Base-by-base conservation (phyloP, 768 basidiomycete species). In the Naganishia friedmannii region DNA sequence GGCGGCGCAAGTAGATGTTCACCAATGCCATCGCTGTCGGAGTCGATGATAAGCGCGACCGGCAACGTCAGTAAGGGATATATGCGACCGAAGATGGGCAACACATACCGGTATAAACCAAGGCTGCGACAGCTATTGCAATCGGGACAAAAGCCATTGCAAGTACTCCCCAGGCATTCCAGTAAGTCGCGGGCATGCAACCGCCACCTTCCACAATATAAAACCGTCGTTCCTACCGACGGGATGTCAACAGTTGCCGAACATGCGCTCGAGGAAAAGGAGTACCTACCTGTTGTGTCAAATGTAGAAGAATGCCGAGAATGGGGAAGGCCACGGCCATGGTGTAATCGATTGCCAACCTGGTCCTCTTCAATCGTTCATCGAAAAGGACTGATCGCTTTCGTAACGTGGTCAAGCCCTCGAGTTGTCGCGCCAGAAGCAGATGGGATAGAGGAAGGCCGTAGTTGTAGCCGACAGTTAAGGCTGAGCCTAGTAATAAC, bases 81-180 rank as follows among this genome's bases (percentile, higher is more conserved):
- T 26, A 45, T 0, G 21, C 23, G 68, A 37, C 23, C 10, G 4
- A 15, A 28, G 8, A 7, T 2, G n/a, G 15, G 3, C 54, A n/a
- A 2, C 10, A 74, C 77, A 66, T 60, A 77, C 77, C 69, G 1
- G 79, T 79, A 66, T 77, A 80, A n/a, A 72, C 66, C 21, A 70
- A 26, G 29, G 69, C 72, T 26, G 46, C 58, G 1, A 73, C 51
- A 6, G 73, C 70, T 28, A 73, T 68, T 9, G 34, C 39, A 32
- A 73, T 66, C 2, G 67, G 70, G 3, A 70, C 63, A 58, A 79
- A 72, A 10, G 79, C 79, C 74, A 78, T 78, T 55, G 66, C 69
- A 23, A 77, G 73, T 13, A 78, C 75, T 26, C 79, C 79, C 77
- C 78, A 80, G 4, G 74, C 72, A 60, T 79, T 72, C 79, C 79